Evolutionary conservation across 2,329 filamentous ascomycete genomes (phyloP).

Genomic region (Colletotrichum viniferum): DNA sequence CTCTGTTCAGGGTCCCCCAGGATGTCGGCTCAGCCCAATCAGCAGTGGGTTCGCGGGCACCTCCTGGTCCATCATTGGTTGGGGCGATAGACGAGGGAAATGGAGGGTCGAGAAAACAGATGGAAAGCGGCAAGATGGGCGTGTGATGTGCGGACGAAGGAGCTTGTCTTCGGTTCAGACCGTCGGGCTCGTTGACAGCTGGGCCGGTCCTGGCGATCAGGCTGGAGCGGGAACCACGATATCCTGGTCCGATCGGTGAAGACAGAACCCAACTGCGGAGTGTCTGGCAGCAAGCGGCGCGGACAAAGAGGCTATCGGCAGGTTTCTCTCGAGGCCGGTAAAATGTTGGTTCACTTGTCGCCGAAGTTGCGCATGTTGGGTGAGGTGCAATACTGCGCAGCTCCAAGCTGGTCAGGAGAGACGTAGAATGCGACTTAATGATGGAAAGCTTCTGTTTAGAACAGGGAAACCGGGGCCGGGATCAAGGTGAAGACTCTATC

Average conservation of each 20-base stretch:
- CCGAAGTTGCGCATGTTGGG: not conserved
- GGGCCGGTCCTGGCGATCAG: constrained; percentile 16
- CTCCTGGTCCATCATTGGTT: not conserved
- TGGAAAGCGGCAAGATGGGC: not conserved
- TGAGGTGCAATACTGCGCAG: not conserved
- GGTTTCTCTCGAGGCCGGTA: not conserved
- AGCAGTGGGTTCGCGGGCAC: not conserved
- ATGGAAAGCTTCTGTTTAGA: constrained; percentile 1
- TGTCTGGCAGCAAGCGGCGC: not conserved
- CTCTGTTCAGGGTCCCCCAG: not conserved
- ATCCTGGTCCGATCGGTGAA: not conserved
- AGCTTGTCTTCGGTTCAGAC: not conserved
- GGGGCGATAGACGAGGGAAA: not conserved
- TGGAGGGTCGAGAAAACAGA: not conserved
- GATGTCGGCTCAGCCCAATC: not conserved
- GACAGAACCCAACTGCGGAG: constrained; percentile 9
- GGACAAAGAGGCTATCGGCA: not conserved
- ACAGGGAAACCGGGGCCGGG: not conserved
- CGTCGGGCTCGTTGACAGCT: not conserved
- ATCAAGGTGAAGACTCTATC: not conserved
- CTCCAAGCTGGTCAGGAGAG: not conserved
- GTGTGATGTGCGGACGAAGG: not conserved
- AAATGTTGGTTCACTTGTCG: not conserved
- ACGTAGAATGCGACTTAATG: not conserved
- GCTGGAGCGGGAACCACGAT: not conserved